Percentiles rank a stretch among this genome's conserved stretches.
Conservation (phyloP, 1,284 basidiomycete species). For the Apiotrichum montevideense region DNA sequence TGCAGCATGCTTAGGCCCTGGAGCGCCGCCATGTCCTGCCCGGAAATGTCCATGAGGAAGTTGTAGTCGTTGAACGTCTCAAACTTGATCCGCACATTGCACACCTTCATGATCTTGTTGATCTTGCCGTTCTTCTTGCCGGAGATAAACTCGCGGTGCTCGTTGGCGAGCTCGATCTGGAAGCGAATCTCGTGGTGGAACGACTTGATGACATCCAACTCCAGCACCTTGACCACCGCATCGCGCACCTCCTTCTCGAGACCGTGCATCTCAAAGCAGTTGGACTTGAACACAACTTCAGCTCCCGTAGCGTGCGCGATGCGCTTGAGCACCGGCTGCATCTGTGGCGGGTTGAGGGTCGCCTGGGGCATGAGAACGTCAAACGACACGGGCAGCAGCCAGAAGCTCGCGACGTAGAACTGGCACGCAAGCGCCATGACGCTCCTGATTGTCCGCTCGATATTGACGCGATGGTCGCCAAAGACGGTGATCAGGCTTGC, state of each 20-base stretch:
- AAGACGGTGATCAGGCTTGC: conserved; percentile 89
- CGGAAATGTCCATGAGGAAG: conserved; percentile 91
- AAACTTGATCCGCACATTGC: conserved; percentile 96
- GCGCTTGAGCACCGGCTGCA: conserved; percentile 77
- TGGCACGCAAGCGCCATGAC: conserved; percentile 95
- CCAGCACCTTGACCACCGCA: conserved; percentile 79
- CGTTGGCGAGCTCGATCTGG: conserved; percentile 96
- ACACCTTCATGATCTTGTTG: conserved; percentile 96
- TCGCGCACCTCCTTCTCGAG: conserved; percentile 84
- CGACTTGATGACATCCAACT: conserved; percentile 76
- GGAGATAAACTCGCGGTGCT: conserved; percentile 96
- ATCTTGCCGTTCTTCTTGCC: conserved; percentile 98
- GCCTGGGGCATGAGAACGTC: conserved; percentile 75
- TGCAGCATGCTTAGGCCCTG: conserved; percentile 85
- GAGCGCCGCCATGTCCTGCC: conserved; percentile 72
- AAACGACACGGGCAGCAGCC: conserved; percentile 88
- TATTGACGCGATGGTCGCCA: conserved; percentile 90
- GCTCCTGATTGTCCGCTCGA: conserved; percentile 87
- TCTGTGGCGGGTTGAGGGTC: conserved; percentile 73
- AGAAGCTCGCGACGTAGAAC: conserved; percentile 92
- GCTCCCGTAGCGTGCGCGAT: conserved; percentile 82
- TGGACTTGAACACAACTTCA: conserved; percentile 93
- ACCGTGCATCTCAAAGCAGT: conserved; percentile 97
- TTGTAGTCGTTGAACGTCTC: conserved; percentile 98
- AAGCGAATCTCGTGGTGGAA: conserved; percentile 98